These are phyloP conservation scores for Mortierella sp. DNA, from an alignment of 371 early-diverging fungal species.

Conservation along the genomic window DNA sequence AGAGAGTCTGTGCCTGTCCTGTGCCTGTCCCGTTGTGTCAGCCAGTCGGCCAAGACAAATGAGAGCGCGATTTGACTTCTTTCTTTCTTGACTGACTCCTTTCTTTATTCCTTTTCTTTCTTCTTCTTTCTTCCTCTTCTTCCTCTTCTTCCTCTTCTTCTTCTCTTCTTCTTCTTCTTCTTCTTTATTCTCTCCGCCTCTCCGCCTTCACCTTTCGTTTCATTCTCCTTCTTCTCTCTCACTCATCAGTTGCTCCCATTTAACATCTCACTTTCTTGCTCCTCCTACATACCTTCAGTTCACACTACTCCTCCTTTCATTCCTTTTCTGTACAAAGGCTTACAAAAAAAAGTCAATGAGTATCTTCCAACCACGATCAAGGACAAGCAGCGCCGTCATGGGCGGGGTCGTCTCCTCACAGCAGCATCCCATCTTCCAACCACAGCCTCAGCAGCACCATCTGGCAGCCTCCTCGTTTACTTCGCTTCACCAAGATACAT, in stretches of 20 bases:
- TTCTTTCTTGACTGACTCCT: no score
- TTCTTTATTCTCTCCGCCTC: background rate
- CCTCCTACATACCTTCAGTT: background rate
- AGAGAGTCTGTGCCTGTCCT: background rate
- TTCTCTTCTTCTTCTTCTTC: background rate
- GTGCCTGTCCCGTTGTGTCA: background rate
- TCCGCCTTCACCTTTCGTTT: background rate
- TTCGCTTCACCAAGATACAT: background rate
- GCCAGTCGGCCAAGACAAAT: background rate
- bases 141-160: background rate
- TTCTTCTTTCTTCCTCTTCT: background rate
- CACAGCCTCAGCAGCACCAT: constrained; percentile 18
- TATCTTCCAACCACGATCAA: constrained; percentile 47
- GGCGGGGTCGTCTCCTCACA: constrained; percentile 13
- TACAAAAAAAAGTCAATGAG: constrained; percentile 16
- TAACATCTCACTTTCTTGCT: no score
- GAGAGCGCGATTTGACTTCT: background rate
- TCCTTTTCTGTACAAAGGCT: background rate
- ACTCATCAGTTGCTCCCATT: background rate
- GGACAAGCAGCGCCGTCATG: constrained; percentile 35
- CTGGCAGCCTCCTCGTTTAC: background rate
- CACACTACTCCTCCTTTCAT: background rate
- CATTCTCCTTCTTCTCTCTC: background rate
- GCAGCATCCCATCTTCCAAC: constrained; percentile 17
- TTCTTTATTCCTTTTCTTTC: background rate